These are phyloP conservation scores for Cryptococcus sp. DNA, from an alignment of 1,284 basidiomycete species.

Conservation along the genomic window DNA sequence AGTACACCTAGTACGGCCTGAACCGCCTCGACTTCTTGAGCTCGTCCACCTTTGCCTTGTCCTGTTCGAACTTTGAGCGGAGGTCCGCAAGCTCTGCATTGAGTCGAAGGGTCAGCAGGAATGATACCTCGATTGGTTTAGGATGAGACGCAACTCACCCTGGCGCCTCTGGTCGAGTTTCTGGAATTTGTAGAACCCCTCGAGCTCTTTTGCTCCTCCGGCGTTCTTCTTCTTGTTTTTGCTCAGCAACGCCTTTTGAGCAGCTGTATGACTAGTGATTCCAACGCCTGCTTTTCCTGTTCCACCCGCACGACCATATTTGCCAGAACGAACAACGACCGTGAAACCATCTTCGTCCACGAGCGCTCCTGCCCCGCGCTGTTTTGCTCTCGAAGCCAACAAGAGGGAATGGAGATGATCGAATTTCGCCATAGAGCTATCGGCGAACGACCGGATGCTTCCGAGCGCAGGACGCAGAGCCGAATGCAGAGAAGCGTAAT, in stretches of 20 bases:
- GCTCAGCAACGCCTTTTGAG: slow-evolving; percentile 36
- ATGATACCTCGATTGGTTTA: background rate
- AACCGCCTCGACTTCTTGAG: slow-evolving; percentile 74
- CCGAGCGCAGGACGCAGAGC: slow-evolving; percentile 70
- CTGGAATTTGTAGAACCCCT: slow-evolving; percentile 80
- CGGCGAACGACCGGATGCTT: slow-evolving; percentile 69
- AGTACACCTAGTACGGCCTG: slow-evolving; percentile 69
- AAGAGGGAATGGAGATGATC: slow-evolving; percentile 65
- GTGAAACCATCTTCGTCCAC: slow-evolving; percentile 93
- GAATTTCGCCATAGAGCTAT: slow-evolving; percentile 70
- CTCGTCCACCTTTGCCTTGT: slow-evolving; percentile 82
- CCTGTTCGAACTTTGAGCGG: slow-evolving; percentile 77
- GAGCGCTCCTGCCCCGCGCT: slow-evolving; percentile 65
- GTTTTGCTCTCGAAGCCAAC: slow-evolving; percentile 54
- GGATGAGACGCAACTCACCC: slow-evolving; percentile 58
- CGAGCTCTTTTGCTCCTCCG: slow-evolving; percentile 64
- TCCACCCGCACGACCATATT: slow-evolving; percentile 76
- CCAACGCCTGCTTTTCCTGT: slow-evolving; percentile 38
- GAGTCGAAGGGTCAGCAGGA: slow-evolving; percentile 3
- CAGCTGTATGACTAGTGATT: slow-evolving; percentile 39
- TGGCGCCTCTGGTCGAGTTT: slow-evolving; percentile 80
- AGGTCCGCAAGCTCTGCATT: slow-evolving; percentile 69
- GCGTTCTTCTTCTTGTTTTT: slow-evolving; percentile 62
- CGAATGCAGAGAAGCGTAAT: slow-evolving; percentile 66
- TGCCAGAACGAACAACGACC: slow-evolving; percentile 80